Base-by-base conservation (phyloP, 140 eudicot genomes). In the Anethum foeniculum region DNA sequence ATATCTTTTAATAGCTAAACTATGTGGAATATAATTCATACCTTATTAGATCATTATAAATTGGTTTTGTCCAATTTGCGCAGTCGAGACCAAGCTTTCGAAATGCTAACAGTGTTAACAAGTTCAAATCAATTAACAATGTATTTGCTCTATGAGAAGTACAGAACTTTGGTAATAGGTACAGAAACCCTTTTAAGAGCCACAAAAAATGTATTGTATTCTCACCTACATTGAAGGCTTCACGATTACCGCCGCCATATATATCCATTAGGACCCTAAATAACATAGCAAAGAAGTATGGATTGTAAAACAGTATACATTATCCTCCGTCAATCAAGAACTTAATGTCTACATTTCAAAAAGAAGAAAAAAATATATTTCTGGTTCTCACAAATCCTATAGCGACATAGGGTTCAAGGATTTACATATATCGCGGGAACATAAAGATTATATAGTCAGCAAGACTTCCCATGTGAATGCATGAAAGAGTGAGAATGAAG, bases 11-110 rank as follows among this genome's bases (percentile, higher is more conserved):
- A 36, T 15, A 19, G 77, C 54, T 52, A 68, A 48, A 21, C 38
- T 23, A 36, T 62, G 34, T 41, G 76, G 13, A 39, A 75, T 28
- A 52, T 60, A 84, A 76, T 82, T 15, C 88, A 62, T 65, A 94
- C 98, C 97, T 94, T 79, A 82, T 62, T 73, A 94, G 98, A 79
- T 94, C 98, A 14, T 86, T 39, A 77, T 94, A 94, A 81, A 94
- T 87, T n/a, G 98, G 98, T 80, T 94, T 89, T 6, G 91, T 89
- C 98, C 98, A 94, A 79, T 95, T 82, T 71, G 99, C 99, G 81
- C 99, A 95, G 87, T 95, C 99, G 86, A 95, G 83, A 48, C 99
- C 97, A 85, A 95, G 86, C 90, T 92, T 95, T 78, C 77, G 87
- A 77, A 95, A 95, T 47, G 99, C 97, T 95, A 89, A 88, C 76